Evolutionary conservation across 2,329 filamentous ascomycete species (phyloP), one percentile per base, ranked within the genome.

Genomic region (Epichloe sylvatica): DNA sequence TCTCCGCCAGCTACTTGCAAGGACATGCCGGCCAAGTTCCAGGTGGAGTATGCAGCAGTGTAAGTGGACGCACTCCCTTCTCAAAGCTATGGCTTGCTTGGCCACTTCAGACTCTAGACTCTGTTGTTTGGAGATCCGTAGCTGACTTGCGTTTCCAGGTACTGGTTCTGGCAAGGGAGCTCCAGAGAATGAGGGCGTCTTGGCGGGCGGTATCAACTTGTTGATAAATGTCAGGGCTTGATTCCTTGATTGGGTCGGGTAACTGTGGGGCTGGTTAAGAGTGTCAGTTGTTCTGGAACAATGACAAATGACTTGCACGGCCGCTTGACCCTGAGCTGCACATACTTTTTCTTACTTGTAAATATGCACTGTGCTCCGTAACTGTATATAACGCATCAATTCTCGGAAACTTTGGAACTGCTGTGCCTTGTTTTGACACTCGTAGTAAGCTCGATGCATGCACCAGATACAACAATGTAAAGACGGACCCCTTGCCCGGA

Each of bases 41-140:
- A 82, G 53, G 78, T 95, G 13, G 73, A 90, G 60, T 96, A 97
- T 67, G 75, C 86, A 34, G 81, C 90, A 40, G 78, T 90, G 75
- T 96, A 86, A 77, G 83, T 38, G 34, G 83, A 74, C 13, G 30
- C 6, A 33, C 23, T 25, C 12, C 19, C 19, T 41, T 7, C 19
- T 23, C 6, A 19, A 41, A n/a, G 12, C 21, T 13, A 23, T 12
- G 39, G 12, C 12, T 30, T 30, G 30, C 30, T 30, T 30, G 30
- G 7, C 1, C 25, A 30, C 3, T 30, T 30, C 8, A 30, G 30
- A 30, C 30, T 30, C 3, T 30, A 11, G 30, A 40, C 5, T 30
- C 21, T 17, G 25, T 25, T 8, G 37, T 21, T 35, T 6, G 34
- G 35, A 34, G 19, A 13, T 33, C 3, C 7, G 33, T 47, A 36